Conservation (phyloP, 2,329 filamentous ascomycete species). For the Pyrenochaeta sp. region DNA sequence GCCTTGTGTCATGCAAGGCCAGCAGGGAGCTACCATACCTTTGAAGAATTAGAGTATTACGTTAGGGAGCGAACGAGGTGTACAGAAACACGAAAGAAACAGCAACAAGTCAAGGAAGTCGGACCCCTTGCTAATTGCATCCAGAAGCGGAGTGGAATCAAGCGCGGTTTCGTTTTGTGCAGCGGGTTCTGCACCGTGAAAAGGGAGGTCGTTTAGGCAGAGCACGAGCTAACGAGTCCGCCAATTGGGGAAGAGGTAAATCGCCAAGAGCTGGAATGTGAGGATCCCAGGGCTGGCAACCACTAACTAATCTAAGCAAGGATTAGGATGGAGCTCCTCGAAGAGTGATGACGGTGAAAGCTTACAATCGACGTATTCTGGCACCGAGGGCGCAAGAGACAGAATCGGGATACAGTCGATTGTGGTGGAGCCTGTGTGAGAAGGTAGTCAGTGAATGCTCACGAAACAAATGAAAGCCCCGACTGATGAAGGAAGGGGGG, state of each 20-base stretch:
- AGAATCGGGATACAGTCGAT: slow-evolving; percentile 24
- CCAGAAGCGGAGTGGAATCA: slow-evolving; percentile 51
- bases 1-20: slow-evolving; percentile 25
- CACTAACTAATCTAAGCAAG: slow-evolving; percentile 45
- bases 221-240: slow-evolving; percentile 65
- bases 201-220: slow-evolving; percentile 52
- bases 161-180: slow-evolving; percentile 45
- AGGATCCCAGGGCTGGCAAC: slow-evolving; percentile 50
- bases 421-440: slow-evolving; percentile 18
- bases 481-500: background rate
- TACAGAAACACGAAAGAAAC: slow-evolving; percentile 45
- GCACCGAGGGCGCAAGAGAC: slow-evolving; percentile 25
- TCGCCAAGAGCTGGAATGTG: slow-evolving; percentile 57
- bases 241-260: slow-evolving; percentile 48
- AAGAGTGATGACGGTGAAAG: slow-evolving; percentile 6
- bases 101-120: slow-evolving; percentile 42
- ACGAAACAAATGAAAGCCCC: background rate
- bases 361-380: slow-evolving; percentile 35
- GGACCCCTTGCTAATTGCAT: slow-evolving; percentile 55
- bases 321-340: slow-evolving; percentile 26
- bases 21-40: slow-evolving; percentile 51
- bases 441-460: slow-evolving; percentile 21
- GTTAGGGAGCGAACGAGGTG: slow-evolving; percentile 50
- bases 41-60: slow-evolving; percentile 59
- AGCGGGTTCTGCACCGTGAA: slow-evolving; percentile 41